Base-by-base conservation (phyloP, 2,329 filamentous ascomycete genomes). In the Colletotrichum sp. region DNA sequence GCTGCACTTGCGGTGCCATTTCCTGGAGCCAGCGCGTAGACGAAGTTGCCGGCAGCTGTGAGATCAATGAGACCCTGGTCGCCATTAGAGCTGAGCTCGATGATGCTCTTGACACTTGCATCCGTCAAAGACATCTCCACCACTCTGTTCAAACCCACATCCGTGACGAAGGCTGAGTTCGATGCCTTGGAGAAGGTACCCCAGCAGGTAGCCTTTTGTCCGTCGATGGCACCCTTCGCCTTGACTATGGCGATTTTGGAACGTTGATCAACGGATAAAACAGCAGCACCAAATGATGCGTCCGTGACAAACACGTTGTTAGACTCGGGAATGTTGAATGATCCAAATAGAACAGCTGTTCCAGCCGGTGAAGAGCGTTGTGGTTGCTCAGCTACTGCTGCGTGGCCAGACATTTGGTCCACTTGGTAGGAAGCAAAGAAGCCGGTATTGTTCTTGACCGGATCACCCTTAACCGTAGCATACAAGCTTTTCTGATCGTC, bases 401-500 rank as follows among this genome's bases (percentile, higher is more conserved):
- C 64, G 1, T 52, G 52, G 8, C 27, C 48, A 12, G 10, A 4
- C 2, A 16, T 10, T 10, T 27, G 9, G n/a, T 79, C 58, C 1
- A 93, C 86, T 0, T 86, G 78, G 75, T 91, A 91, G 1, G 86
- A 81, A 0, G 89, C 88, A 13, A 93, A 74, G 78, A 91, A 93
- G 0, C 91, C 91, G 0, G 87, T 90, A 68, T 89, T 91, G 80
- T 91, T 91, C 6, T 82, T 82, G 0, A 84, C 78, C 0, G 89
- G 89, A 70, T 92, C 86, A 2, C 92, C 92, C 82, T 94, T 94
- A 55, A 93, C 90, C 2, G 89, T 91, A 0, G 89, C 86, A 66
- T 89, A 86, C 1, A 94, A 83, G 3, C 82, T 86, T 0, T 80
- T 83, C 76, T 90, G 86, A 68, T 93, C 90, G 0, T 81, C 81